These are phyloP conservation scores for Pseudopithomyces chartarum DNA, from an alignment of 2,329 filamentous ascomycete genomes.

Conservation along the genomic window DNA sequence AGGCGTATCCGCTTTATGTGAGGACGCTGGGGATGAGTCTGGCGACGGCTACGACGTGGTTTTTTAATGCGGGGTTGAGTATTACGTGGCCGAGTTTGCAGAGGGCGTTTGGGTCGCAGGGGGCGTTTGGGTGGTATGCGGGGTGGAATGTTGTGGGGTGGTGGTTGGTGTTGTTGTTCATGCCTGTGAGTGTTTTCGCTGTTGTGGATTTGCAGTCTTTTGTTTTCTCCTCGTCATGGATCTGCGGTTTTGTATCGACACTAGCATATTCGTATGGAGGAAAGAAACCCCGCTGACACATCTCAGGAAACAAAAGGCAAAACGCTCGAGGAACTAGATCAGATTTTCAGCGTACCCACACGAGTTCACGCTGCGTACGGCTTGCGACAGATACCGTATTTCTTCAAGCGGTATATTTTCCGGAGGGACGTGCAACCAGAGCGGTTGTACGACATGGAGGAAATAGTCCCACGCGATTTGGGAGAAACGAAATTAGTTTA, in stretches of 20 bases:
- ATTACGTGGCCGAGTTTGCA: conserved; percentile 58
- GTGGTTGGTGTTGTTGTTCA: conserved; percentile 55
- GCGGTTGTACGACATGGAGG: conserved; percentile 15
- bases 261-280: too few relatives aligned
- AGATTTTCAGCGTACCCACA: conserved; percentile 60
- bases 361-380: conserved; percentile 30
- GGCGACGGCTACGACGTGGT: conserved; percentile 59
- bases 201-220: too few relatives aligned
- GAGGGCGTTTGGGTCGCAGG: conserved; percentile 52
- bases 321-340: conserved; percentile 49
- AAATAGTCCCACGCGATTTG: background rate
- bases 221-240: too few relatives aligned
- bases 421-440: conserved; percentile 17
- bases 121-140: conserved; percentile 61
- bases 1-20: conserved; percentile 48
- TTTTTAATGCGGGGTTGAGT: conserved; percentile 58
- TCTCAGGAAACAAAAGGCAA: conserved; percentile 52
- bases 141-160: conserved; percentile 58
- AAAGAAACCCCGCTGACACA: too few relatives aligned
- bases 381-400: conserved; percentile 36
- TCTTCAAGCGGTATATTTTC: conserved; percentile 37
- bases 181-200: conserved; percentile 39
- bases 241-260: too few relatives aligned
- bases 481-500: conserved; percentile 15
- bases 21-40: conserved; percentile 41